Evolutionary conservation across 306 rosid species (phyloP), one percentile per base, ranked within the genome.

Genomic region (Fagus sylvatica): DNA sequence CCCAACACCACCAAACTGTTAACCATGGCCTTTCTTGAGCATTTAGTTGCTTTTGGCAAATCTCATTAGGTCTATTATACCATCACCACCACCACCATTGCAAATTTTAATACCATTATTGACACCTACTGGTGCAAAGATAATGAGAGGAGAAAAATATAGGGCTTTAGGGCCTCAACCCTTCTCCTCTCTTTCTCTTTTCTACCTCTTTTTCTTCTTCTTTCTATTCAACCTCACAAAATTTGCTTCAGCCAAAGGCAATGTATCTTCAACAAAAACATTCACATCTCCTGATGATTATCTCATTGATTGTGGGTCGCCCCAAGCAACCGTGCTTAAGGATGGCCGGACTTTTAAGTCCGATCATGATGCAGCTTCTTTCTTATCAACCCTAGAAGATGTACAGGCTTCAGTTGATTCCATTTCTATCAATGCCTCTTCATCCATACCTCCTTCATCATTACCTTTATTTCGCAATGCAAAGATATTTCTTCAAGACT

Each of bases 311-410:
- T 92, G 97, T 53, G 98, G 98, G 3, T 82, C 97, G 2, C 4
- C 85, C 2, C 54, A 75, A 11, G 77, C 71, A 32, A 84, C 90
- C 78, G 65, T 1, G 12, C 88, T 92, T 59, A 12, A 30, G 6
- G 94, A 94, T 69, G 93, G 92, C 54, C 81, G 97, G 72, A 81
- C 64, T 65, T 94, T 92, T 78, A 90, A 89, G 79, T 92, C 97
- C 13, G 98, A 94, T 80, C 89, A 79, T 0, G 88, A 90, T 42
- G 73, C 94, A 5, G 7, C 90, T 59, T 88, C 94, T 51, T 84
- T 90, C 56, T 80, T 94, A 3, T 82, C 90, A 73, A 79, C 95
- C 5, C 53, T 77, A 4, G 91, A 92, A 74, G 95, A 92, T 48
- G 8, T 90, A 0, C 82, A 75, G 59, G 53, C 77, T 40, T 87